Percentiles rank a stretch among this genome's conserved stretches.
Conservation (phyloP, 768 basidiomycete genomes). For the Auriscalpium microsporum region DNA sequence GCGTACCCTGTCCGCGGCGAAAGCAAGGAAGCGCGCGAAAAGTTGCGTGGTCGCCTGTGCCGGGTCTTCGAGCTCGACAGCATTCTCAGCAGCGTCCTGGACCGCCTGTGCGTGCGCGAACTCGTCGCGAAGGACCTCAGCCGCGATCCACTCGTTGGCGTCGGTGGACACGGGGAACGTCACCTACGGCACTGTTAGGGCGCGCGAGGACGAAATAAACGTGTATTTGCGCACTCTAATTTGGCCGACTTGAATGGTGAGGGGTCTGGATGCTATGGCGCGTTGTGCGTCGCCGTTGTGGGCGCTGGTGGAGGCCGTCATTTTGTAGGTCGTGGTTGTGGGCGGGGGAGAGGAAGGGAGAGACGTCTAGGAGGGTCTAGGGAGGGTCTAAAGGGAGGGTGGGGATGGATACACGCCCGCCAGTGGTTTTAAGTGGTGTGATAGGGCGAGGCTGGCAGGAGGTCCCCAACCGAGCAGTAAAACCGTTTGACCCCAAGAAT, state of each 20-base stretch:
- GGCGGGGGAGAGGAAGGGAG: conserved; percentile 5
- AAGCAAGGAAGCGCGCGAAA: conserved; percentile 73
- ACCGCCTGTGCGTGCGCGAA: conserved; percentile 61
- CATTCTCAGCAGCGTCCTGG: conserved; percentile 47
- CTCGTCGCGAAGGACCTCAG: conserved; percentile 86
- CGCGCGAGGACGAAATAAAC: conserved; percentile 2
- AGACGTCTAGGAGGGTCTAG: conserved; percentile 8
- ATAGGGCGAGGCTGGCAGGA: background rate
- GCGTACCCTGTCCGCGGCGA: conserved; percentile 57
- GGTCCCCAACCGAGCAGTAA: conserved; percentile 11
- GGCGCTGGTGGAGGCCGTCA: conserved; percentile 18
- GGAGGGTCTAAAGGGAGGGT: conserved; percentile 6
- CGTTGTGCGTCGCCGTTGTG: conserved; percentile 23
- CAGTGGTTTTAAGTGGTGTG: background rate
- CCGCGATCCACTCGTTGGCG: conserved; percentile 81
- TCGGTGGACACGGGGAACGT: conserved; percentile 83
- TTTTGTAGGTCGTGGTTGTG: conserved; percentile 16
- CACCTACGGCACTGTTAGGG: conserved; percentile 36
- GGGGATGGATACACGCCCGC: background rate
- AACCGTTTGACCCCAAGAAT: conserved; percentile 10
- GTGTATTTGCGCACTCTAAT: conserved; percentile 26
- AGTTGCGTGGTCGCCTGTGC: conserved; percentile 69
- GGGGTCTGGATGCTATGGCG: conserved; percentile 28
- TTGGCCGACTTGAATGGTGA: conserved; percentile 25
- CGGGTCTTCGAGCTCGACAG: conserved; percentile 42